Evolutionary conservation across 2,329 filamentous ascomycete genomes (phyloP).

Genomic region (Cytospora chrysosperma): DNA sequence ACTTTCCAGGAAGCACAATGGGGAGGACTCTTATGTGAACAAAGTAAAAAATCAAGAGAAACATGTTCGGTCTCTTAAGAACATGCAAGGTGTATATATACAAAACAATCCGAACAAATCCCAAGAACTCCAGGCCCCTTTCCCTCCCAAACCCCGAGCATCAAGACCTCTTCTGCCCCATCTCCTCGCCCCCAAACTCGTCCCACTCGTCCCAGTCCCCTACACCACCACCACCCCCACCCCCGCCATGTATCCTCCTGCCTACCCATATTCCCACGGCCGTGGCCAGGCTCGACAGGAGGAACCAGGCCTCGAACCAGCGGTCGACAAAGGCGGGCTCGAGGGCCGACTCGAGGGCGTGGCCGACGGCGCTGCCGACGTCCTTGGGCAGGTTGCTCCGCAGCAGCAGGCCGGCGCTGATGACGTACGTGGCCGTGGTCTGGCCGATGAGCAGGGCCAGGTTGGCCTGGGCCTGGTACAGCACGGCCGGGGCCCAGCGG

Average conservation of each 20-base stretch:
- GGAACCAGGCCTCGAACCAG: conserved; percentile 89
- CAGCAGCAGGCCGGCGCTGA: conserved; percentile 73
- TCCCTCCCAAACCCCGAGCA: not conserved
- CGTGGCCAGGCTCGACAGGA: conserved; percentile 66
- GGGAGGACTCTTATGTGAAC: not conserved
- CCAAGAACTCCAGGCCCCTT: not conserved
- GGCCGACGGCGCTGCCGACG: conserved; percentile 73
- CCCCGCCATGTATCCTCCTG: conserved; percentile 52
- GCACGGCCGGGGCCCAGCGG: conserved; percentile 68
- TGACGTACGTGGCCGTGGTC: conserved; percentile 81
- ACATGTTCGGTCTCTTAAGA: not conserved
- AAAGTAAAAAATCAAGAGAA: not conserved
- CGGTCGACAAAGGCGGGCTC: conserved; percentile 71
- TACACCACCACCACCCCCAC: conserved; percentile 35
- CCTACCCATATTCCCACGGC: conserved; percentile 72
- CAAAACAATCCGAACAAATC: not conserved
- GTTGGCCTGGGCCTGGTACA: conserved; percentile 73
- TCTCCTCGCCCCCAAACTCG: conserved; percentile 63
- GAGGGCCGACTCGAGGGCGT: conserved; percentile 74
- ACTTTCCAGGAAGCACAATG: not conserved
- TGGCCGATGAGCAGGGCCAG: conserved; percentile 78
- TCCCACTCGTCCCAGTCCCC: conserved; percentile 58
- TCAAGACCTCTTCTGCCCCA: conserved; percentile 68
- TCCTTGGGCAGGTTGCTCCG: conserved; percentile 76
- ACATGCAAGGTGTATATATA: not conserved